These are phyloP conservation scores for Jaapia argillacea DNA, from an alignment of 768 basidiomycete genomes.

Conservation along the genomic window DNA sequence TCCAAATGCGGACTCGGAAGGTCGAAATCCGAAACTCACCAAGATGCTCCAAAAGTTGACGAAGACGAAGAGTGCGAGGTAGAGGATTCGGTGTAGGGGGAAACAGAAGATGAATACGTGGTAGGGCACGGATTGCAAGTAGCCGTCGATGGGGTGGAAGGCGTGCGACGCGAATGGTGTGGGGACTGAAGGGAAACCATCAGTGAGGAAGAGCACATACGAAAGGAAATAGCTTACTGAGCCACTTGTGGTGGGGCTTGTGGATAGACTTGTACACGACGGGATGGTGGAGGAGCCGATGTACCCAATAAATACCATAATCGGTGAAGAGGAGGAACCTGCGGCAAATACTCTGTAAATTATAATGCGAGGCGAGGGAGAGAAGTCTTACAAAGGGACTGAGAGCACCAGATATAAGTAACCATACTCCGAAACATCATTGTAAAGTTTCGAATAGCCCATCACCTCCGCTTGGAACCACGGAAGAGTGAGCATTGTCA, in stretches of 20 bases:
- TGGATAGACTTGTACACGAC: conserved; percentile 82
- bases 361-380: background rate
- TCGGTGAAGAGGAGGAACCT: conserved; percentile 87
- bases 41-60: conserved; percentile 95
- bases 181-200: conserved; percentile 49
- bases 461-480: conserved; percentile 92
- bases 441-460: conserved; percentile 75
- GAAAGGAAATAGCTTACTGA: conserved; percentile 48
- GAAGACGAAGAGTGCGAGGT: conserved; percentile 78
- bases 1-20: background rate
- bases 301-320: conserved; percentile 94
- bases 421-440: conserved; percentile 71
- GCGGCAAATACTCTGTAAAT: conserved; percentile 12
- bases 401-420: conserved; percentile 63
- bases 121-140: conserved; percentile 88
- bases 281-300: conserved; percentile 82
- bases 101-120: conserved; percentile 87
- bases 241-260: conserved; percentile 99
- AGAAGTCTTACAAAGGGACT: conserved; percentile 47
- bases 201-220: conserved; percentile 4
- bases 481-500: conserved; percentile 80
- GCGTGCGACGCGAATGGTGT: conserved; percentile 97
- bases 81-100: conserved; percentile 79
- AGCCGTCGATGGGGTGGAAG: conserved; percentile 95
- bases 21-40: conserved; percentile 33